Base-by-base conservation (phyloP, 768 basidiomycete species). In the Kondoa malvinella region DNA sequence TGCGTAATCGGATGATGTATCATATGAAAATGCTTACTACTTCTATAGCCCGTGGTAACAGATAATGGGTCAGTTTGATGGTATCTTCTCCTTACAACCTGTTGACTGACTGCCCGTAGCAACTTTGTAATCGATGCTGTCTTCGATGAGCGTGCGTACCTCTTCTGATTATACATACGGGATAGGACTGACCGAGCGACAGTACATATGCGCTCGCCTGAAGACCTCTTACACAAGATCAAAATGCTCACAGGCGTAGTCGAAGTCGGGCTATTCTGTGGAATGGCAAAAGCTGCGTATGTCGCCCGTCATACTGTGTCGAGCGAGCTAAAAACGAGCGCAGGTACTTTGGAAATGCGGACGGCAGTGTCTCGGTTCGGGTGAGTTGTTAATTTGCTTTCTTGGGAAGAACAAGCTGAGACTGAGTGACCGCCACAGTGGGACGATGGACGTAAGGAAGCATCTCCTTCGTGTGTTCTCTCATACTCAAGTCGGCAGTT, bases 61-160 rank as follows among this genome's bases (percentile, higher is more conserved):
- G 95, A 99, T 77, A 99, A 99, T 72, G 89, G 90, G 71, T 71
- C 17, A 15, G 66, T 66, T 40, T 29, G 8, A 15, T 21, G 17
- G 1, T 3, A n/a, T 2, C 30, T 63, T 67, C 27, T 32, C 59
- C 4, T 4, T 34, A 21, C 34, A n/a, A n/a, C n/a, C n/a, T n/a
- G n/a, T n/a, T n/a, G n/a, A 12, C 14, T 1, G 4, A 26, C 40
- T 56, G 30, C 57, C 31, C 4, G 21, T 66, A 72, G 72, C 26
- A 96, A 95, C 78, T 97, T 99, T 77, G 82, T 96, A 72, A 94
- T 99, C 71, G 95, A 99, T 74, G 95, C 95, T 17, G 89, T 91
- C 0, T 97, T 96, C 78, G 79, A 83, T 16, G 81, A 79, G 21
- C 21, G 27, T 29, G 1, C 12, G 29, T 30, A 67, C 16, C 34